These are phyloP conservation scores for Prasinococcaceae sp. DNA, from an alignment of 139 green algal species.

Conservation along the genomic window DNA sequence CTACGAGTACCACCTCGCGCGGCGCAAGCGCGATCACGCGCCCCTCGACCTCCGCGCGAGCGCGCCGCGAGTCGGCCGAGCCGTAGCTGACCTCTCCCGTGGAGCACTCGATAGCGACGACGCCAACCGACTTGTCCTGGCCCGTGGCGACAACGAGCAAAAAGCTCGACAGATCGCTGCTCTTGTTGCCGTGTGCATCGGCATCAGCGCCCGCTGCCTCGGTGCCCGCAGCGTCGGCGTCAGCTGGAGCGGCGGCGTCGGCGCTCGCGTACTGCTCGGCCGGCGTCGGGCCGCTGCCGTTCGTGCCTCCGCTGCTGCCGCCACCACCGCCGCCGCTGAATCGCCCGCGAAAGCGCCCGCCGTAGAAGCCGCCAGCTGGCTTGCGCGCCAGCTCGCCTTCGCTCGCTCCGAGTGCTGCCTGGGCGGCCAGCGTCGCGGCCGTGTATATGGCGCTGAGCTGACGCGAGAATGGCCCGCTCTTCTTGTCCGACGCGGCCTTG, in stretches of 20 bases:
- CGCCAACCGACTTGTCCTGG: slow-evolving; percentile 17
- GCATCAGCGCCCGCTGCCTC: neutral
- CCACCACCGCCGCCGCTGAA: too few species aligned
- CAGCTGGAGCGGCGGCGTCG: slow-evolving; percentile 33
- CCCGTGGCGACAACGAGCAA: too few species aligned
- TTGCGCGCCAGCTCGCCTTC: too few species aligned
- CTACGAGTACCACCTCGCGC: slow-evolving; percentile 48
- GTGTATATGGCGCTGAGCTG: slow-evolving; percentile 71
- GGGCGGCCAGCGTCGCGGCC: slow-evolving; percentile 63
- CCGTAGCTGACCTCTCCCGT: slow-evolving; percentile 50
- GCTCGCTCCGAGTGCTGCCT: slow-evolving; percentile 13
- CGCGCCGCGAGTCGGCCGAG: slow-evolving; percentile 21
- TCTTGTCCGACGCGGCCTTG: slow-evolving; percentile 51
- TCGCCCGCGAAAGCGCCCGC: too few species aligned
- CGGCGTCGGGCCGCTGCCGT: slow-evolving; percentile 1
- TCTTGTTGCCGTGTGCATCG: neutral
- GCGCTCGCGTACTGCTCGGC: slow-evolving; percentile 8
- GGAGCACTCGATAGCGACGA: slow-evolving; percentile 60
- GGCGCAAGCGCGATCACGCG: slow-evolving; percentile 42
- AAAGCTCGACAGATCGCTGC: too few species aligned
- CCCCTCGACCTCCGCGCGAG: slow-evolving; percentile 46
- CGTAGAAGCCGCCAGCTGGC: too few species aligned
- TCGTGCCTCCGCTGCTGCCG: too few species aligned
- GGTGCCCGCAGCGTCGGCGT: slow-evolving; percentile 9
- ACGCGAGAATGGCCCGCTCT: slow-evolving; percentile 50